These are phyloP conservation scores for Scutellaria galericulata DNA, from an alignment of 257 asterid genomes.

Conservation along the genomic window DNA sequence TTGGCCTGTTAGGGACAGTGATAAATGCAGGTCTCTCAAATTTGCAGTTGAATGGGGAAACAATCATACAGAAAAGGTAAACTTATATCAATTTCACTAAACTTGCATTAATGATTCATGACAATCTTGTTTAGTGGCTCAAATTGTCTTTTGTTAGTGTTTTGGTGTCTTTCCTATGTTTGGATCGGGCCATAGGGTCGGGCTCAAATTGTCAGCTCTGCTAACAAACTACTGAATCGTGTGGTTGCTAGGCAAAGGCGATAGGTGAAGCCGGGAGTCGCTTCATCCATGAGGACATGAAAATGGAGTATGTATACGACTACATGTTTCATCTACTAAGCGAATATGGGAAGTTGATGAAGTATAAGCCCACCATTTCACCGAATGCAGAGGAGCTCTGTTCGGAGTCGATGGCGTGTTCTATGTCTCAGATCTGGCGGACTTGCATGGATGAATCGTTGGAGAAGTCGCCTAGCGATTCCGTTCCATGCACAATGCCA, in stretches of 20 bases:
- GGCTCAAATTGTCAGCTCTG: not conserved
- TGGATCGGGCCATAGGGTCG: not conserved
- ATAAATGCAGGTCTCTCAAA: constrained; percentile 77
- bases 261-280: constrained; percentile 80
- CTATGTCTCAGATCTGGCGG: constrained; percentile 52
- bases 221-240: not conserved
- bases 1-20: constrained; percentile 76
- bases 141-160: no score
- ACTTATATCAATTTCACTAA: not conserved
- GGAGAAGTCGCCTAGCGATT: constrained; percentile 63
- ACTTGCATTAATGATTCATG: no score
- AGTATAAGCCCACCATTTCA: constrained; percentile 65
- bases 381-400: constrained; percentile 64
- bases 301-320: constrained; percentile 75
- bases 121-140: no score
- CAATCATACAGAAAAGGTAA: constrained; percentile 65
- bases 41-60: constrained; percentile 93
- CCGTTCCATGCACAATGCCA: constrained; percentile 72
- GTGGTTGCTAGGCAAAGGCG: constrained; percentile 61
- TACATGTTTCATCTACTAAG: constrained; percentile 76
- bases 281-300: constrained; percentile 72
- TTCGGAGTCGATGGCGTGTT: constrained; percentile 70
- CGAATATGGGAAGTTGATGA: constrained; percentile 75
- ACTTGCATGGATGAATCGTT: constrained; percentile 76
- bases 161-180: not conserved